A percentile compares a stretch with the other conserved stretches of the same genome.
Conservation (phyloP, 2,329 filamentous ascomycete genomes). For the Pochonia chlamydosporia region DNA sequence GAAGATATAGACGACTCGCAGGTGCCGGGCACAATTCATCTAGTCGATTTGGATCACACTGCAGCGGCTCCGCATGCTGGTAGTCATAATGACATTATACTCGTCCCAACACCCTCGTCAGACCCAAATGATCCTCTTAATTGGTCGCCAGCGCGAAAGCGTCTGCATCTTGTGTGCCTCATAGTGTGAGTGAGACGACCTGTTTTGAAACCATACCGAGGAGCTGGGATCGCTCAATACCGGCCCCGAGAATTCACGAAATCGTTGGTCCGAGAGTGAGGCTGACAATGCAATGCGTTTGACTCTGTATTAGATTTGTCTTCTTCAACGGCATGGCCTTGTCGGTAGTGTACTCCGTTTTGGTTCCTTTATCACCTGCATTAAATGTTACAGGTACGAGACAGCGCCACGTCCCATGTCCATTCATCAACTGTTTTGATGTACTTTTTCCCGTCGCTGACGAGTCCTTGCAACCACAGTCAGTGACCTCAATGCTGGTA, state of each 20-base stretch:
- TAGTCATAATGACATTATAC: conserved; percentile 36
- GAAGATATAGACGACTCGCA: conserved; percentile 10
- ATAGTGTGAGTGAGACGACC: conserved; percentile 18
- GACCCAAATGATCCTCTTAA: conserved; percentile 50
- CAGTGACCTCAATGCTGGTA: conserved; percentile 31
- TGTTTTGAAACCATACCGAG: no score
- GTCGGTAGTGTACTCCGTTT: conserved; percentile 32
- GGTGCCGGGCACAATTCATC: conserved; percentile 34
- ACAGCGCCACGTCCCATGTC: no score
- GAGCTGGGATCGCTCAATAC: no score
- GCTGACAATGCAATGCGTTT: not conserved
- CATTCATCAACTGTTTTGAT: no score
- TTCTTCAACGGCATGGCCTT: conserved; percentile 34
- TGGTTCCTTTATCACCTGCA: conserved; percentile 28
- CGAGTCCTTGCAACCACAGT: conserved; percentile 15
- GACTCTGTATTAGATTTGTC: conserved; percentile 24
- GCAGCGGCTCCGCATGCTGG: conserved; percentile 25
- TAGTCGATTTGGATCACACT: conserved; percentile 31
- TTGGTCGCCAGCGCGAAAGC: conserved; percentile 30
- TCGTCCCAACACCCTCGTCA: conserved; percentile 42
- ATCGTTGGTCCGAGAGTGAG: no score
- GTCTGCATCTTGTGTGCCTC: conserved; percentile 20
- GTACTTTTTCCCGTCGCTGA: no score
- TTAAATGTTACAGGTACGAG: conserved; percentile 21
- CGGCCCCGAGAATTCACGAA: no score